These are phyloP conservation scores for Hebeloma cylindrosporum DNA, from an alignment of 768 basidiomycete species.

Conservation along the genomic window DNA sequence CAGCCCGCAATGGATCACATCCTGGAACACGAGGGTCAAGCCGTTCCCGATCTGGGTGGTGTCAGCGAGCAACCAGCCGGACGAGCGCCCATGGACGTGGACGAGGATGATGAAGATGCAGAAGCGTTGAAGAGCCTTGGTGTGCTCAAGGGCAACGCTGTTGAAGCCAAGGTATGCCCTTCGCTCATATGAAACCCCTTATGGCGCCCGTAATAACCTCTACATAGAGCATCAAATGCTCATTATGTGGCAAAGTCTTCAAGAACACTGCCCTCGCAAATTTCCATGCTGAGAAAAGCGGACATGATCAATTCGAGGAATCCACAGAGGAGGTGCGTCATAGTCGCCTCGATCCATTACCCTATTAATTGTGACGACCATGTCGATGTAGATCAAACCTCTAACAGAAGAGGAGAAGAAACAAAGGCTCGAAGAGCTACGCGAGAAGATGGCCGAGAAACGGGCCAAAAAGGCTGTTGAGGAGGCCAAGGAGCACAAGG, in stretches of 20 bases:
- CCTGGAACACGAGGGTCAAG: slow-evolving; percentile 73
- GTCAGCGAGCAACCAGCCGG: slow-evolving; percentile 37
- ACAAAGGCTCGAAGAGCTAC: slow-evolving; percentile 75
- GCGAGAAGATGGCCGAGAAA: slow-evolving; percentile 78
- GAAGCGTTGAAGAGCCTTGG: slow-evolving; percentile 58
- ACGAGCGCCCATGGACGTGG: slow-evolving; percentile 45
- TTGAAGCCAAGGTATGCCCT: slow-evolving; percentile 60
- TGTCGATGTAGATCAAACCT: slow-evolving; percentile 65
- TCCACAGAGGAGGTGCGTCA: slow-evolving; percentile 81
- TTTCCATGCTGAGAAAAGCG: slow-evolving; percentile 93
- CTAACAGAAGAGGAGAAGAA: slow-evolving; percentile 94
- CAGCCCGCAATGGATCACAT: slow-evolving; percentile 93
- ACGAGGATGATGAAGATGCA: slow-evolving; percentile 75
- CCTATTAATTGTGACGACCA: background rate
- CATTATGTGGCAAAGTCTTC: slow-evolving; percentile 84
- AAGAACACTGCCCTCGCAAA: slow-evolving; percentile 83
- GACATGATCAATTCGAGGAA: slow-evolving; percentile 95
- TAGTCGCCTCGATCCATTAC: background rate
- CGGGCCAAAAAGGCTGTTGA: slow-evolving; percentile 67
- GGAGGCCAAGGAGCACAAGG: slow-evolving; percentile 71
- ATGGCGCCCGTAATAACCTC: background rate
- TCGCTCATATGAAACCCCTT: background rate
- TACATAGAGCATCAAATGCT: slow-evolving; percentile 77
- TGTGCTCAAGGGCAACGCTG: slow-evolving; percentile 37
- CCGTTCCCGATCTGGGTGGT: slow-evolving; percentile 63